phyloP scores from a whole-genome alignment of 2,329 filamentous ascomycete species.

The Arthrobotrys musiformis region DNA sequence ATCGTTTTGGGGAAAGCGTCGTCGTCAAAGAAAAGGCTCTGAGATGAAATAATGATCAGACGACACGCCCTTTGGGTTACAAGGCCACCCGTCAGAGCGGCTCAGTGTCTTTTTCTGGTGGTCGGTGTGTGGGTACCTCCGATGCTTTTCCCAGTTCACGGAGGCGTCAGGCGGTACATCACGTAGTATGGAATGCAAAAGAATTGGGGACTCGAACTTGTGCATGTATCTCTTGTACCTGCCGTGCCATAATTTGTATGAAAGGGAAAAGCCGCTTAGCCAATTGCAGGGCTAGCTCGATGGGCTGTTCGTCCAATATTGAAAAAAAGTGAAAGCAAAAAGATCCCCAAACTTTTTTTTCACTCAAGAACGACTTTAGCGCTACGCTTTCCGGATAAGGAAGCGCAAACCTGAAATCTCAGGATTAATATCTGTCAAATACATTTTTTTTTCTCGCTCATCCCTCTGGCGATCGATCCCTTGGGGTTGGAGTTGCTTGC shows the following conservation, averaged over 20 bases:
- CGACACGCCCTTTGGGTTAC: constrained; percentile 42
- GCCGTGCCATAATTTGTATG: constrained; percentile 11
- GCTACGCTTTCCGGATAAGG: constrained; percentile 41
- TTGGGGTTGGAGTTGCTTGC: constrained; percentile 21
- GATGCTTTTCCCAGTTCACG: constrained; percentile 15
- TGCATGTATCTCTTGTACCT: constrained; percentile 31
- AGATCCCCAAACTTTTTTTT: neutral
- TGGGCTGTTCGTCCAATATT: constrained; percentile 22
- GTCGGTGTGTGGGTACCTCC: constrained; percentile 31
- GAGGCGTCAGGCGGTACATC: constrained; percentile 45
- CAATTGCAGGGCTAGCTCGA: constrained; percentile 36
- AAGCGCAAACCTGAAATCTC: constrained; percentile 45
- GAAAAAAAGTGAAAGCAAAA: neutral
- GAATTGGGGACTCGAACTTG: constrained; percentile 1
- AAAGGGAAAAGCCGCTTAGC: constrained; percentile 24
- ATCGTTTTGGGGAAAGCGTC: constrained; percentile 44
- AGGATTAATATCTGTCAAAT: constrained; percentile 27
- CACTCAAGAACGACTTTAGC: neutral
- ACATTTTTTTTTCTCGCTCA: neutral
- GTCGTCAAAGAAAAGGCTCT: constrained; percentile 18
- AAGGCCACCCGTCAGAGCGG: constrained; percentile 49
- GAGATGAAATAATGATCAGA: constrained; percentile 49
- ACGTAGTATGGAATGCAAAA: constrained; percentile 37
- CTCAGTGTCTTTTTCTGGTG: constrained; percentile 36
- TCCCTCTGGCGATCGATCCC: constrained; percentile 16